Conservation (phyloP, 108 stramenopile genomes). For the Stephanodiscus triporus region DNA sequence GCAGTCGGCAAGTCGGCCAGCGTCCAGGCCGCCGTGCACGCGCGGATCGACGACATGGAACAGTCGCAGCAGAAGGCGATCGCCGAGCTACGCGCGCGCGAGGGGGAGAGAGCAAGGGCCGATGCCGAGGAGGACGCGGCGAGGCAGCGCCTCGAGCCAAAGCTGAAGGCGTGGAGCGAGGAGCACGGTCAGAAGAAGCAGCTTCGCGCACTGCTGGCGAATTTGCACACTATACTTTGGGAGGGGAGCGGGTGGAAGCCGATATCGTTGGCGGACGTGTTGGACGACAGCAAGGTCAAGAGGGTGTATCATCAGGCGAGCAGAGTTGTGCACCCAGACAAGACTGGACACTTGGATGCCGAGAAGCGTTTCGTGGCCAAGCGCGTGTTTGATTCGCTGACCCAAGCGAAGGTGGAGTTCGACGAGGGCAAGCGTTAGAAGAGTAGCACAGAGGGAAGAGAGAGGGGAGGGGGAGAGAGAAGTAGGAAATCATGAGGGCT, state of each 20-base stretch:
- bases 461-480: too few relatives aligned
- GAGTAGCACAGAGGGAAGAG: not conserved
- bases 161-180: conserved; percentile 86
- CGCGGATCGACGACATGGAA: conserved; percentile 81
- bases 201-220: conserved; percentile 92
- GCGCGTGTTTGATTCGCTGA: conserved; percentile 91
- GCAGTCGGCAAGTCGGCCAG: conserved; percentile 70
- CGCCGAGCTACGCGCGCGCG: conserved; percentile 69
- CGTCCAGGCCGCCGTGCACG: conserved; percentile 70
- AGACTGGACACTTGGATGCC: conserved; percentile 78
- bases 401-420: conserved; percentile 88
- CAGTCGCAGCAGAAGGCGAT: conserved; percentile 73
- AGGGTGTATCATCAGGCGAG: conserved; percentile 87
- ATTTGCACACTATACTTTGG: conserved; percentile 95
- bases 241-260: conserved; percentile 89
- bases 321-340: conserved; percentile 95
- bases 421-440: conserved; percentile 56
- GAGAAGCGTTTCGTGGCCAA: conserved; percentile 95
- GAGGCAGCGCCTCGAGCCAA: conserved; percentile 78
- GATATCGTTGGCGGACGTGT: conserved; percentile 90
- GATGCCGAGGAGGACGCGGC: conserved; percentile 81
- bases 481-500: too few relatives aligned
- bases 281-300: conserved; percentile 91
- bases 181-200: conserved; percentile 96
- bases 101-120: conserved; percentile 58